Conservation (phyloP, 768 basidiomycete genomes). For the Multifurca ochricompacta region DNA sequence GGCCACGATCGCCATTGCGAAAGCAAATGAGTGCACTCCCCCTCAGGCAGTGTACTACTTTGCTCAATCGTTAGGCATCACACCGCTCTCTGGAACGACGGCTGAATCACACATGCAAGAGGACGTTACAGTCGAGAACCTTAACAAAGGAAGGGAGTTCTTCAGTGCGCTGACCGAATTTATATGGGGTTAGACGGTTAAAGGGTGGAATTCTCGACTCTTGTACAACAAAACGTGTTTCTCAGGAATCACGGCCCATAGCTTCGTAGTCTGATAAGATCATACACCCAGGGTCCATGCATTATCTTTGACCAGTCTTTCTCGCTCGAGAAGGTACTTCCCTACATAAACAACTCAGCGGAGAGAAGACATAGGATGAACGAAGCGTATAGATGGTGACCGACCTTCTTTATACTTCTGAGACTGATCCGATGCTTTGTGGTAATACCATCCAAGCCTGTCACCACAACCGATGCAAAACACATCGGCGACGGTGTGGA, state of each 20-base stretch:
- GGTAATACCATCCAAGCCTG: conserved; percentile 75
- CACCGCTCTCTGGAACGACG: conserved; percentile 71
- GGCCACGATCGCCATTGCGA: conserved; percentile 37
- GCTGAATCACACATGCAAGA: conserved; percentile 60
- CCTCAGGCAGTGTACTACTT: conserved; percentile 64
- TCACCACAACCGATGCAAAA: conserved; percentile 77
- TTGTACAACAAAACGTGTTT: neutral
- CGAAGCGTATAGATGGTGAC: conserved; percentile 9
- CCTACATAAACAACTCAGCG: conserved; percentile 35
- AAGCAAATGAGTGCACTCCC: conserved; percentile 43
- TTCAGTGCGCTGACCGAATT: conserved; percentile 25
- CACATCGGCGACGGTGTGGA: conserved; percentile 74
- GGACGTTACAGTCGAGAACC: conserved; percentile 41
- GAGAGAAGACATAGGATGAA: neutral
- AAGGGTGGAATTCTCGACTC: neutral
- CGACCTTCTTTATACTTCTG: conserved; percentile 86
- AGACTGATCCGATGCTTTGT: conserved; percentile 63
- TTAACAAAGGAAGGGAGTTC: conserved; percentile 29
- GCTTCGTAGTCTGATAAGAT: neutral
- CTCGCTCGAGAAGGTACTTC: conserved; percentile 74
- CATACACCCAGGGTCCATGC: conserved; percentile 58
- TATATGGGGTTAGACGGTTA: conserved; percentile 26
- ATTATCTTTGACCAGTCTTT: conserved; percentile 77
- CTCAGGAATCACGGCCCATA: neutral
- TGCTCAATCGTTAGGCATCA: conserved; percentile 56